Evolutionary conservation across 441 rosid species (phyloP).

Genomic region (Eugenia klotzschiana): DNA sequence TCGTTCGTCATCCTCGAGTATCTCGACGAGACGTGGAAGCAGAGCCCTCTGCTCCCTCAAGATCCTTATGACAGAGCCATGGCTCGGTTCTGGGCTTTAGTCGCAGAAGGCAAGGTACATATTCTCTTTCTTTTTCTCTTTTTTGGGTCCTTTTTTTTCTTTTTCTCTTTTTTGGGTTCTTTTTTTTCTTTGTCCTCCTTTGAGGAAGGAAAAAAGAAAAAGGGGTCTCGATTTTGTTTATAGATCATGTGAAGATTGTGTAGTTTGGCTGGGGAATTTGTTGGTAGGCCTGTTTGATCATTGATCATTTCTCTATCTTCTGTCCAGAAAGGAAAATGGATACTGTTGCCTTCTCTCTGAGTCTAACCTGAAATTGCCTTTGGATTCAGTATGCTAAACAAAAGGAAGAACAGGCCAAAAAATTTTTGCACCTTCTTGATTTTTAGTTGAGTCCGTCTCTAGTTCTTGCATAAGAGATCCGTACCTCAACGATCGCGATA

Average conservation of each 20-base stretch:
- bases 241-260: neutral
- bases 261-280: neutral
- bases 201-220: neutral
- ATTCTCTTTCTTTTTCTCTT: neutral
- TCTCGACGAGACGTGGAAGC: slow-evolving; percentile 22
- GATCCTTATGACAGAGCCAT: slow-evolving; percentile 20
- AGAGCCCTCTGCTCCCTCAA: slow-evolving; percentile 16
- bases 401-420: neutral
- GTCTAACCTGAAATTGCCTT: neutral
- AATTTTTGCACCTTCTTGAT: neutral
- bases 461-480: neutral
- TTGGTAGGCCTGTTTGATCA: neutral
- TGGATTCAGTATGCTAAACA: neutral
- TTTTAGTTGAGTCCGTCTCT: neutral
- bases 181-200: neutral
- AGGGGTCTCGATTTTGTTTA: neutral
- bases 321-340: neutral
- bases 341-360: neutral
- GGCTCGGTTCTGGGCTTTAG: slow-evolving; percentile 25
- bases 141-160: neutral
- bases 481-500: neutral
- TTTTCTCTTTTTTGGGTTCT: neutral
- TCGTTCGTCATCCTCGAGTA: slow-evolving; percentile 23
- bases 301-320: neutral
- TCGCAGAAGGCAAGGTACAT: slow-evolving; percentile 13